Evolutionary conservation across 768 basidiomycete genomes (phyloP), one percentile per base, ranked within the genome.

Genomic region (Tubosaeta brunneosetosa): DNA sequence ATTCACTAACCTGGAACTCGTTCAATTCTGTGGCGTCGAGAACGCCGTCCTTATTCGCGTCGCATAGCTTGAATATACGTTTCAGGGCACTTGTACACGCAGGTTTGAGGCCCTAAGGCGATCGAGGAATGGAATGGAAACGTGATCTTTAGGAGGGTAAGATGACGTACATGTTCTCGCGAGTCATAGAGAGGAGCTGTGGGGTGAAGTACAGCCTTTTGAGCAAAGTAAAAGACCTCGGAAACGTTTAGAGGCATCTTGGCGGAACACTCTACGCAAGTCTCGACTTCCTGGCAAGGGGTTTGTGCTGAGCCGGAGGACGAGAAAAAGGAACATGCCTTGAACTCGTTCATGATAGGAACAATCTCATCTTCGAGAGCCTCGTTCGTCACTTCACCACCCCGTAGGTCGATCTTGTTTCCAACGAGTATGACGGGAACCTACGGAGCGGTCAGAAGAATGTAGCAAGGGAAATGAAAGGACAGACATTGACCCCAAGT

Each of bases 261-360:
- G 4, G 94, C 94, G n/a, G 93, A 95, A 64, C 91, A 92, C 73
- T 98, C 95, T 29, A 98, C 90, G 63, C 94, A 97, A 38, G 95
- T 97, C 67, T 97, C 94, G 49, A 97, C 94, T 81, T 97, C 94
- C 95, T 98, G 59, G 5, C 19, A 52, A 50, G 41, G 32, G 36
- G 50, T 70, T 14, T 34, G 26, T 29, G 34, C 36, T 6, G 42
- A 44, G 37, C 38, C 16, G 11, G 17, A n/a, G 6, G 49, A 49
- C 41, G 53, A 33, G 49, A 43, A 47, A 25, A 29, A 26, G 14
- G 31, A 25, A 62, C 72, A 50, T 64, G 86, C 94, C 82, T 99
- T 99, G 84, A 95, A 99, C 70, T 98, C 95, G 59, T 88, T 85
- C 95, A 98, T 99, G 50, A 99, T 93, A 29, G 95, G 95, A 51